Percentiles rank a stretch among this genome's conserved stretches.
phyloP scores from a whole-genome alignment of 2,329 filamentous ascomycete species.

The Xylaria sp. region DNA sequence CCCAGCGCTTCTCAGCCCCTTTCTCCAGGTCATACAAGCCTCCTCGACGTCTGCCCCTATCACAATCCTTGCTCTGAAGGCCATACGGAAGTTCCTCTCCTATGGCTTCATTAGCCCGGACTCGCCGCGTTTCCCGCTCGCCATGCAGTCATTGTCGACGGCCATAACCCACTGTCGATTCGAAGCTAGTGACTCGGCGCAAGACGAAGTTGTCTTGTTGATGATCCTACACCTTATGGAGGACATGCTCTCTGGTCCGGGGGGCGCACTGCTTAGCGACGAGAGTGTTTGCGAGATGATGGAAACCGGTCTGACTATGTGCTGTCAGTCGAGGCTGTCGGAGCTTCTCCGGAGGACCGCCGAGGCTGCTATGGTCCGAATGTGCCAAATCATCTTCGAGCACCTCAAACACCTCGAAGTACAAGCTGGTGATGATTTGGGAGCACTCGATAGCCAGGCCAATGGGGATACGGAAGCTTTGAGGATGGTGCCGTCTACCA shows the following conservation, averaged over 20 bases:
- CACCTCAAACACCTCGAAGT: slow-evolving; percentile 88
- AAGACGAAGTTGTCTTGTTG: slow-evolving; percentile 93
- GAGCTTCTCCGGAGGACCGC: slow-evolving; percentile 90
- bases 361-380: slow-evolving; percentile 96
- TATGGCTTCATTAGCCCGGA: slow-evolving; percentile 89
- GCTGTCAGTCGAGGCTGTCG: slow-evolving; percentile 91
- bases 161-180: slow-evolving; percentile 98
- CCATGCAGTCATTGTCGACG: slow-evolving; percentile 93
- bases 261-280: slow-evolving; percentile 92
- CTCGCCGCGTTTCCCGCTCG: slow-evolving; percentile 88
- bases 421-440: slow-evolving; percentile 74
- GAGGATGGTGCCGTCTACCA: slow-evolving; percentile 84
- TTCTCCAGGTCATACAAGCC: slow-evolving; percentile 94
- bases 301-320: slow-evolving; percentile 97
- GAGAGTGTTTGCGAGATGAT: slow-evolving; percentile 99
- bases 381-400: slow-evolving; percentile 99
- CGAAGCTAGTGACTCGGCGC: slow-evolving; percentile 92
- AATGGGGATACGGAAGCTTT: slow-evolving; percentile 78
- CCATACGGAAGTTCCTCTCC: slow-evolving; percentile 94
- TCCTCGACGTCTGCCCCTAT: slow-evolving; percentile 97
- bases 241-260: slow-evolving; percentile 93
- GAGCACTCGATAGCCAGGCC: slow-evolving; percentile 72
- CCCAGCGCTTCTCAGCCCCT: slow-evolving; percentile 87
- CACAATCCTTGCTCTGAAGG: slow-evolving; percentile 91
- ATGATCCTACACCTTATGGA: slow-evolving; percentile 98